Base-by-base conservation (phyloP, 805 yeast species). In the Candida caryicola region DNA sequence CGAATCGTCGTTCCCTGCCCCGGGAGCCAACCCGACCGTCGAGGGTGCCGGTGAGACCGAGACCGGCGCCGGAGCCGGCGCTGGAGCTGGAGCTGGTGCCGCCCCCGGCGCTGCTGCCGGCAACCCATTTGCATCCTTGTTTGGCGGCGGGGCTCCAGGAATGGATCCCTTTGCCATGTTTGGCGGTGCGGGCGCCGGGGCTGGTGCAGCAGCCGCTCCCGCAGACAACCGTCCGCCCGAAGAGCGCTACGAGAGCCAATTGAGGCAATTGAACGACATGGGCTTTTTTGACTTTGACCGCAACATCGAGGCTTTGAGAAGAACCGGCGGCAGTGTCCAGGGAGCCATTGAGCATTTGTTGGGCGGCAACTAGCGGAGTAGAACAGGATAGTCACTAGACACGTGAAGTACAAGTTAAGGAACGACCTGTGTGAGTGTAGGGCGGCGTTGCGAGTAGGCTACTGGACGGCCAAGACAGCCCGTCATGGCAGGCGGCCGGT, bases 241-340 rank as follows among this genome's bases (percentile, higher is more conserved):
- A 52, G 74, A 66, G 50, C 55, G 71, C 37, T 69, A 64, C 51
- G 71, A 64, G 45, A 49, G 41, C 30, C 74, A 69, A 45, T 64
- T 69, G 52, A 55, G 71, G 45, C 74, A 68, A 48, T 64, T 69
- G 51, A 69, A 69, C 49, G 74, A 69, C 44, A 69, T 69, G 74
- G 74, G 74, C n/a, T 91, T 91, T 67, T 79, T 77, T 49, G 97
- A 91, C 50, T 91, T 91, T 57, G 98, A 91, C 50, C 76, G 86
- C 50, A 93, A 93, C 56, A 89, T 93, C 17, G 81, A 80, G 19
- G 98, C 98, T 1, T 74, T 93, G 52, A 80, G 97, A 68, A 80
- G 98, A 65, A 80, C 91, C 39, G 99, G 99, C 23, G 99, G 99
- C 6, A 86, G 90, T 46, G 97, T 91, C 17, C 96, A 91, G 66